A percentile compares a stretch with the other conserved stretches of the same genome.
phyloP scores from a whole-genome alignment of 1,284 basidiomycete genomes.

The Melampsora larici-populina region DNA sequence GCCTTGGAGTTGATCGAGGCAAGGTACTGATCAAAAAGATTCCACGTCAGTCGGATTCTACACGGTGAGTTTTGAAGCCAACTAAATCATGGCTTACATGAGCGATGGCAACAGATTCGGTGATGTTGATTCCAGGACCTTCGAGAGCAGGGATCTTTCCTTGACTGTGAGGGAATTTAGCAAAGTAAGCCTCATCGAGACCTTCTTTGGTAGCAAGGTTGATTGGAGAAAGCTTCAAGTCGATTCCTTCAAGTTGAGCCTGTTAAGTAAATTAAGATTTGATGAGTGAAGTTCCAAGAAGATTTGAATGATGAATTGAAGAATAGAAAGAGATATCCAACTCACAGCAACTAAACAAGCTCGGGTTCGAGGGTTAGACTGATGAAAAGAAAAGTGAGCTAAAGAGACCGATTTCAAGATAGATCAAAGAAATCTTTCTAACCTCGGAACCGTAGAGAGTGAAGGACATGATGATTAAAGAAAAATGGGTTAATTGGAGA shows the following conservation, averaged over 20 bases:
- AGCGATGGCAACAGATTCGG: constrained; percentile 27
- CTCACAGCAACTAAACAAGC: constrained; percentile 33
- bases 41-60: too few relatives aligned
- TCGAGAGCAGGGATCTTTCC: constrained; percentile 40
- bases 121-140: constrained; percentile 23
- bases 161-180: constrained; percentile 32
- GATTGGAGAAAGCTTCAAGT: constrained; percentile 17
- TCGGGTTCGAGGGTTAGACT: constrained; percentile 33
- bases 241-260: constrained; percentile 32
- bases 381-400: background rate
- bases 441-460: constrained; percentile 35
- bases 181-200: constrained; percentile 6
- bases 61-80: too few relatives aligned
- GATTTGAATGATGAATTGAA: background rate
- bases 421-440: constrained; percentile 3
- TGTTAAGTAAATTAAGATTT: background rate
- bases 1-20: constrained; percentile 51
- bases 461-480: constrained; percentile 21
- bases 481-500: too few relatives aligned
- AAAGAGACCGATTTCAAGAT: background rate
- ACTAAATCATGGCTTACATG: background rate
- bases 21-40: constrained; percentile 40
- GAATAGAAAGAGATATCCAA: background rate
- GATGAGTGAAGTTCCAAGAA: too few relatives aligned
- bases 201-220: constrained; percentile 24